Conservation (phyloP, 2,329 filamentous ascomycete genomes). For the Trematosphaeria pertusa region DNA sequence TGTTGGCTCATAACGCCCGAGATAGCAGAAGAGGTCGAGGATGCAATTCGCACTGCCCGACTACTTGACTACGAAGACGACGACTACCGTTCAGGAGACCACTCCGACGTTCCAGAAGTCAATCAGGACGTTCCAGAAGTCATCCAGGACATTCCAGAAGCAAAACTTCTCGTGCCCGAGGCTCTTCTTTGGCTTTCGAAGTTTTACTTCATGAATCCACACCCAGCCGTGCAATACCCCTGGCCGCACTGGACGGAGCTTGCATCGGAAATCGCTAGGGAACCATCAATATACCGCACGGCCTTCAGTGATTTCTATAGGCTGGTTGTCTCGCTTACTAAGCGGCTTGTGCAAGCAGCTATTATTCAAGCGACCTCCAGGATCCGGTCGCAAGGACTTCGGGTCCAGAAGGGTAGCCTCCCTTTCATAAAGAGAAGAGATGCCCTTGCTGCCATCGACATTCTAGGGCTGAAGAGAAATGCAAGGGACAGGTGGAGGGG, state of each 20-base stretch:
- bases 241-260: constrained; percentile 44
- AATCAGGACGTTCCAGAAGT: constrained; percentile 16
- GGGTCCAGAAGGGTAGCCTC: constrained; percentile 33
- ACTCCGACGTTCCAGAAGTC: constrained; percentile 42
- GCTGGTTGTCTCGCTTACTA: constrained; percentile 71
- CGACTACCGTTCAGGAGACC: constrained; percentile 1
- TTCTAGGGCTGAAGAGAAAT: constrained; percentile 59
- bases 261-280: constrained; percentile 32
- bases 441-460: constrained; percentile 61
- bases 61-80: constrained; percentile 9
- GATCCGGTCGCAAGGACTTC: constrained; percentile 59
- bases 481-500: constrained; percentile 59
- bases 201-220: constrained; percentile 47
- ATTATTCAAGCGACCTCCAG: constrained; percentile 76
- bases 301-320: constrained; percentile 78
- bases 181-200: constrained; percentile 40
- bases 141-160: constrained; percentile 42
- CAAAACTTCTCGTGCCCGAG: constrained; percentile 35
- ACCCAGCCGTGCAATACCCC: constrained; percentile 30
- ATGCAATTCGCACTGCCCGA: constrained; percentile 26
- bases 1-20: constrained; percentile 68
- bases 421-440: constrained; percentile 55
- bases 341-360: constrained; percentile 71
- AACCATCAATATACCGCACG: constrained; percentile 75
- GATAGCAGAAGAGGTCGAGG: constrained; percentile 45